phyloP scores from a whole-genome alignment of 805 yeast genomes.

The Lipomyces starkeyi region DNA sequence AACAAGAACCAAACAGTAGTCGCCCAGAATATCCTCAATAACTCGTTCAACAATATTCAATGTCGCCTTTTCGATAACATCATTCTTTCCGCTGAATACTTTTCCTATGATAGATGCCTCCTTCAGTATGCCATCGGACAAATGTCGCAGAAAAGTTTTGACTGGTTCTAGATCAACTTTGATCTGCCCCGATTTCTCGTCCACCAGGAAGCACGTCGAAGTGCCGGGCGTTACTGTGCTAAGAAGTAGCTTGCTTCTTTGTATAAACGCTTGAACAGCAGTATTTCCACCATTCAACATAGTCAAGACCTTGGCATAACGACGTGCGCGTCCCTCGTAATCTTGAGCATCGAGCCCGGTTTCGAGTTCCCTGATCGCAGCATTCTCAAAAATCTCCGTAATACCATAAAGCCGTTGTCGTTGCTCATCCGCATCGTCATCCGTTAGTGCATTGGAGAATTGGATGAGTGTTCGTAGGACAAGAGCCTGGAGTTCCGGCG shows the following conservation, averaged over 20 bases:
- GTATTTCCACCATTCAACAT: constrained; percentile 47
- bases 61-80: constrained; percentile 49
- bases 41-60: constrained; percentile 56
- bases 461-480: constrained; percentile 51
- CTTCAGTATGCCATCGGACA: constrained; percentile 50
- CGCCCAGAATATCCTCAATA: constrained; percentile 44
- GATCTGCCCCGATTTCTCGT: constrained; percentile 15
- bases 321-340: constrained; percentile 47
- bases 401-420: constrained; percentile 55
- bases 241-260: constrained; percentile 34
- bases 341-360: constrained; percentile 57
- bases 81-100: constrained; percentile 54
- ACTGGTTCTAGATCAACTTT: constrained; percentile 38
- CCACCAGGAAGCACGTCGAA: constrained; percentile 22
- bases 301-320: constrained; percentile 45
- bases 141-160: constrained; percentile 36
- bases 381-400: constrained; percentile 72
- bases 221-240: constrained; percentile 19
- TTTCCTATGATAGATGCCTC: constrained; percentile 51
- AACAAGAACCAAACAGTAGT: constrained; percentile 40
- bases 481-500: constrained; percentile 60
- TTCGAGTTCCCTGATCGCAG: constrained; percentile 72
- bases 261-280: constrained; percentile 44
- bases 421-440: constrained; percentile 47
- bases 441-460: constrained; percentile 47